Evolutionary conservation across 495 filamentous ascomycete species (phyloP), one percentile per base, ranked within the genome.

Genomic region (Jackrogersella multiformis): DNA sequence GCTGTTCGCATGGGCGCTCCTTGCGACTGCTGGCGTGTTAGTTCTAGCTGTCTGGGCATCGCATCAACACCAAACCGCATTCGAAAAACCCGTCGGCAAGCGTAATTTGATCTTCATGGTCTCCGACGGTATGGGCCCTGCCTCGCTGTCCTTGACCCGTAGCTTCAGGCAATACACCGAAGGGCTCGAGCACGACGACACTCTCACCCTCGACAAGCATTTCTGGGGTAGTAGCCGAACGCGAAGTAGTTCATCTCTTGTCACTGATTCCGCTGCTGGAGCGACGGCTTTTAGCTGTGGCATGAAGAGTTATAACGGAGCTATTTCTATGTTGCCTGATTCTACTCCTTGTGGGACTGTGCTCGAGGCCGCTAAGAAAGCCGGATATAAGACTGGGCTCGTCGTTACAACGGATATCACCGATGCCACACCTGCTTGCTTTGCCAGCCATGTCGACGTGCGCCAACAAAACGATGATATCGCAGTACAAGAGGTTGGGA

Each of bases 51-150:
- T 92, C 8, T 75, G 92, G 38, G 88, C 87, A 68, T 90, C 93
- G 69, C 88, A 93, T 73, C 79, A 78, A 65, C 78, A 87, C 56
- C 73, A 84, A 32, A 79, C 76, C 24, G 67, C 52, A 45, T 68
- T 46, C 72, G 61, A 67, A 46, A 62, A 48, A 51, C 35, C 85
- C 79, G 61, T 87, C 81, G 90, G 91, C 12, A 99, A 98, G 78
- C 84, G 90, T 21, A 99, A 97, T 73, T 77, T 98, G 36, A 89
- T 99, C 62, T 98, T 99, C 82, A 98, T 99, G 96, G 96, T 99
- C 7, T 96, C 92, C 0, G 95, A 99, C 73, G 95, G 94, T 56
- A 98, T 99, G 96, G 95, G 95, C 0, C 95, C 95, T 2, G 91
- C 94, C 18, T 94, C 92, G 74, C 83, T 98, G 21, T 87, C 87